phyloP scores from a whole-genome alignment of 2,329 filamentous ascomycete genomes.

The Talaromyces sp. region DNA sequence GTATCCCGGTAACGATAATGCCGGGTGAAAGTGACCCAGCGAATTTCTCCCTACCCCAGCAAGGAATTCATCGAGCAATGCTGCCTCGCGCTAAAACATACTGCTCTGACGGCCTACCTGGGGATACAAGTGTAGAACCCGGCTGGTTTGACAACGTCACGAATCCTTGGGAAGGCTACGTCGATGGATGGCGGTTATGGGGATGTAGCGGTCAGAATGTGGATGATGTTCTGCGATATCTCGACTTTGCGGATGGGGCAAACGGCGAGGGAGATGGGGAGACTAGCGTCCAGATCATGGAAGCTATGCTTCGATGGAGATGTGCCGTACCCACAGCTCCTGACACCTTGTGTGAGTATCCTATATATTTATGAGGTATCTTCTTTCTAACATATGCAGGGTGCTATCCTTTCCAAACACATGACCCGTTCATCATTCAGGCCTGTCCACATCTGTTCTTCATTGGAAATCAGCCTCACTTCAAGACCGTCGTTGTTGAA shows the following conservation, averaged over 20 bases:
- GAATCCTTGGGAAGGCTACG: conserved; percentile 87
- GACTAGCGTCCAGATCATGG: conserved; percentile 83
- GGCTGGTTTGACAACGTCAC: conserved; percentile 87
- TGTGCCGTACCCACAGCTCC: conserved; percentile 90
- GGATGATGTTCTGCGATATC: conserved; percentile 89
- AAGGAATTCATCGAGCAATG: conserved; percentile 89
- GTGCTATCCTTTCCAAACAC: conserved; percentile 94
- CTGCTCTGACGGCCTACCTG: conserved; percentile 40
- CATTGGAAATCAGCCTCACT: conserved; percentile 77
- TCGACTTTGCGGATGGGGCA: conserved; percentile 52
- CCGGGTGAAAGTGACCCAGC: conserved; percentile 83
- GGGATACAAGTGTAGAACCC: conserved; percentile 44
- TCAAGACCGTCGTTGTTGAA: conserved; percentile 68
- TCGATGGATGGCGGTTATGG: conserved; percentile 85
- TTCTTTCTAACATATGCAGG: conserved; percentile 49
- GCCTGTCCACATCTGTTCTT: conserved; percentile 89
- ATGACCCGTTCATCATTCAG: conserved; percentile 85
- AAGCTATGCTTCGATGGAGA: conserved; percentile 89
- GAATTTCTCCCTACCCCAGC: conserved; percentile 85
- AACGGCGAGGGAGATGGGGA: conserved; percentile 51
- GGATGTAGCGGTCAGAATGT: conserved; percentile 90
- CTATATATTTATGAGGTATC: background rate
- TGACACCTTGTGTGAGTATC: conserved; percentile 81
- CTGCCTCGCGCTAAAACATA: conserved; percentile 75
- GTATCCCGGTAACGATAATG: conserved; percentile 83